phyloP scores from a whole-genome alignment of 352 stramenopile genomes.

The Pythium chondricola region DNA sequence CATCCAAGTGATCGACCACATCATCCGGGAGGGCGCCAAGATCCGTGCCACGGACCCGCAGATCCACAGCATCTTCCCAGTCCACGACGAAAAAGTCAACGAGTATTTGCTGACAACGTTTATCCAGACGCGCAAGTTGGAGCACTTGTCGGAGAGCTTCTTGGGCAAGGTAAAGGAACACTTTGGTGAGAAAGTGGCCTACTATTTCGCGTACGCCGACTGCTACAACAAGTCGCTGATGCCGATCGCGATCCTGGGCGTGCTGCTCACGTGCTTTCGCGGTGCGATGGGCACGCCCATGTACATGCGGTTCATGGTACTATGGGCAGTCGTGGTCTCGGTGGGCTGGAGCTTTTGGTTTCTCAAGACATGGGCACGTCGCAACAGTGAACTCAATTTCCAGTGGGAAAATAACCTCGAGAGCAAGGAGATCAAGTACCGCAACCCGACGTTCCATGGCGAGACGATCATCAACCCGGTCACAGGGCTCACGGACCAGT shows the following conservation, averaged over 20 bases:
- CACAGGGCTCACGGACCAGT: conserved; percentile 49
- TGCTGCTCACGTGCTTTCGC: conserved; percentile 63
- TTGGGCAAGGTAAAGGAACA: conserved; percentile 58
- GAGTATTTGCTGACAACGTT: conserved; percentile 69
- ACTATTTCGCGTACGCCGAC: conserved; percentile 84
- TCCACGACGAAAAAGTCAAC: conserved; percentile 69
- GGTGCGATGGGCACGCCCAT: conserved; percentile 53
- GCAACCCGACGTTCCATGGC: conserved; percentile 63
- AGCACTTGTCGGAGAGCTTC: conserved; percentile 55
- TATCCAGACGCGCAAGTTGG: conserved; percentile 58
- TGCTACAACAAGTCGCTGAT: conserved; percentile 83
- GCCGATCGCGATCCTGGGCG: conserved; percentile 65
- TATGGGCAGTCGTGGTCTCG: conserved; percentile 68
- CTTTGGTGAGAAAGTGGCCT: conserved; percentile 82
- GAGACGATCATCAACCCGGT: conserved; percentile 54
- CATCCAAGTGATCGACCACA: conserved; percentile 80
- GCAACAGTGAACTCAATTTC: conserved; percentile 70
- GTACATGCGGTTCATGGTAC: conserved; percentile 78
- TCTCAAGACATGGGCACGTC: conserved; percentile 70
- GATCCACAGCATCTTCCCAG: conserved; percentile 70
- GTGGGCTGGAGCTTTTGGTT: conserved; percentile 81
- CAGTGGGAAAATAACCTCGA: conserved; percentile 67
- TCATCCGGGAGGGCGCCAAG: conserved; percentile 65
- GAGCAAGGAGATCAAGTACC: conserved; percentile 63
- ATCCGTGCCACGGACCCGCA: conserved; percentile 46